A percentile compares a stretch with the other conserved stretches of the same genome.
Evolutionary conservation across 164 flowering plant genomes (phyloP).

Genomic region (Echeveria elegans): DNA sequence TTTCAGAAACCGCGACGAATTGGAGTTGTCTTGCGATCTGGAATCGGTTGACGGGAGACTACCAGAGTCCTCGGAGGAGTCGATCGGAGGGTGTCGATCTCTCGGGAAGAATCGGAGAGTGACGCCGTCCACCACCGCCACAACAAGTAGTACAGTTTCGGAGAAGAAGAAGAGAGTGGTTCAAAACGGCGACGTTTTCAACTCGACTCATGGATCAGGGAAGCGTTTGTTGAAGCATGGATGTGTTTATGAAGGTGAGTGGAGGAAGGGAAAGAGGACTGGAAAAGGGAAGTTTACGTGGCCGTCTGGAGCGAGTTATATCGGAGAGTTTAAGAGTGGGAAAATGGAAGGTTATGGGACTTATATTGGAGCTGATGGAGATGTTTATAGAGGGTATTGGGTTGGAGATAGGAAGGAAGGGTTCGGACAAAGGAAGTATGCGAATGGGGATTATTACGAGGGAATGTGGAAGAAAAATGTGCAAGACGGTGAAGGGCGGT

Average conservation of each 20-base stretch:
- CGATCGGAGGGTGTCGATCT: neutral
- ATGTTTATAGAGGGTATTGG: neutral
- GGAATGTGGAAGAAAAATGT: neutral
- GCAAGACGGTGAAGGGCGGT: neutral
- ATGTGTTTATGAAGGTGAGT: neutral
- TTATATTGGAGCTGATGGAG: slow-evolving; percentile 16
- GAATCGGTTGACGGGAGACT: neutral
- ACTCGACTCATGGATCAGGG: no score
- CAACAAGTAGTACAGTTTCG: neutral
- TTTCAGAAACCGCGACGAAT: neutral
- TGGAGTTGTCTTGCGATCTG: neutral
- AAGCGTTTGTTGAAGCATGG: neutral
- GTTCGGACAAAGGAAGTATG: neutral
- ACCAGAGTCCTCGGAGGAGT: neutral
- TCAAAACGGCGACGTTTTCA: neutral
- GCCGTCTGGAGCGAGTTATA: neutral
- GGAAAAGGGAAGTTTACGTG: neutral
- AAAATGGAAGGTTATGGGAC: slow-evolving; percentile 57
- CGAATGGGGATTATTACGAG: neutral
- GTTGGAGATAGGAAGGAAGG: neutral
- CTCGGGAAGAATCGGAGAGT: neutral
- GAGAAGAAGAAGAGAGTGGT: neutral
- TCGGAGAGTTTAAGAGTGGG: neutral
- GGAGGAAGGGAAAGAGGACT: neutral
- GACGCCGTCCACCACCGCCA: neutral